phyloP scores from a whole-genome alignment of 1,284 basidiomycete species.

The Boletus sp. region DNA sequence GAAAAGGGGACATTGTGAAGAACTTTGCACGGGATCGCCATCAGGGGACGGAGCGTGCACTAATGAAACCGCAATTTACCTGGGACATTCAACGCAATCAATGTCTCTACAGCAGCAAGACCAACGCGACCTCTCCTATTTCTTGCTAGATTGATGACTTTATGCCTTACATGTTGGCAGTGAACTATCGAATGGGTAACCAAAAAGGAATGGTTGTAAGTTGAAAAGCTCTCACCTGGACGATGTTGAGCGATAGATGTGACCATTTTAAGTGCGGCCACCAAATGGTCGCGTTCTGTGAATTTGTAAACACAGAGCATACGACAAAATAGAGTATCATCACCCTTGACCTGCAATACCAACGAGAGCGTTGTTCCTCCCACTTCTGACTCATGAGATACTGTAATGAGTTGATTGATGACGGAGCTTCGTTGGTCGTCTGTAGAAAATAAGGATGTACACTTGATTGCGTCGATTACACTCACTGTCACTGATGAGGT shows the following conservation, averaged over 20 bases:
- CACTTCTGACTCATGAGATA: neutral
- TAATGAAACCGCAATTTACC: too few relatives aligned
- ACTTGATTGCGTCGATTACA: neutral
- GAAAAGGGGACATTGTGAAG: too few relatives aligned
- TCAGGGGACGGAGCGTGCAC: too few relatives aligned
- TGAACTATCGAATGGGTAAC: neutral
- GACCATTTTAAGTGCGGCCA: slow-evolving; percentile 13
- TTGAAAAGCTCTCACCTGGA: neutral
- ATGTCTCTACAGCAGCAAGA: slow-evolving; percentile 1
- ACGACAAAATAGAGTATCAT: neutral
- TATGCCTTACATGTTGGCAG: neutral
- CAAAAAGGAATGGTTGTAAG: neutral
- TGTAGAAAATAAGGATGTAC: neutral
- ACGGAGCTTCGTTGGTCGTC: neutral
- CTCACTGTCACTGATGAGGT: slow-evolving; percentile 10
- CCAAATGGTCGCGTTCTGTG: slow-evolving; percentile 8
- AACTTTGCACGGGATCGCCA: too few relatives aligned
- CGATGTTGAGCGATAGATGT: neutral
- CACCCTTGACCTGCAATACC: slow-evolving; percentile 12
- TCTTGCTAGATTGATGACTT: slow-evolving; percentile 2
- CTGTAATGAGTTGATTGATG: neutral
- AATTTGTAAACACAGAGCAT: neutral
- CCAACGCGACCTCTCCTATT: neutral
- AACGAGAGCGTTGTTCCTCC: slow-evolving; percentile 1
- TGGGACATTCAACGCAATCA: neutral